Evolutionary conservation across 371 early-diverging fungal genomes (phyloP).

Genomic region (Apophysomyces variabilis): DNA sequence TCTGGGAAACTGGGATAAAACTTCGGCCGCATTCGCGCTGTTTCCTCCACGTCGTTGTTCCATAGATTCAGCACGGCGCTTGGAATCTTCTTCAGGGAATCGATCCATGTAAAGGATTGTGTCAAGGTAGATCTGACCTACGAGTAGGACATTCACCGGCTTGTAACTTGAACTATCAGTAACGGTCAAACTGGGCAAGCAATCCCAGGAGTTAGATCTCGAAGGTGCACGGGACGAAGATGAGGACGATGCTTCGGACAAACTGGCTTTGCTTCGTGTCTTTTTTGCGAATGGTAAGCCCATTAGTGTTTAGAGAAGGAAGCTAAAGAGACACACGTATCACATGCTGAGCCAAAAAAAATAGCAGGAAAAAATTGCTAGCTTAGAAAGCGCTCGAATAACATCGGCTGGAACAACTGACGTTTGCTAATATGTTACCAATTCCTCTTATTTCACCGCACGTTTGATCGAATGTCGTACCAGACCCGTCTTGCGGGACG

Average conservation of each 20-base stretch:
- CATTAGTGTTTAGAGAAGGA: not conserved
- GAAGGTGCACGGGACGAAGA: not conserved
- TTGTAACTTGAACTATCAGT: not conserved
- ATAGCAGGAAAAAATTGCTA: not conserved
- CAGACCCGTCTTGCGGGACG: constrained; percentile 1
- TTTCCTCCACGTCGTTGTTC: constrained; percentile 74
- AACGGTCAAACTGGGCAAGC: not conserved
- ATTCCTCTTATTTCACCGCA: not conserved
- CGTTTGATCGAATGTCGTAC: constrained; percentile 4
- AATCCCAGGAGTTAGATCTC: constrained; percentile 1
- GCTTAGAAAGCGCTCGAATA: not conserved
- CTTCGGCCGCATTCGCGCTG: constrained; percentile 62
- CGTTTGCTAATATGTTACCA: not conserved
- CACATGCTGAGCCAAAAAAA: constrained; percentile 6
- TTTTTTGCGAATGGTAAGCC: constrained; percentile 1
- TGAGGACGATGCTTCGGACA: not conserved
- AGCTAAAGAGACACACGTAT: not conserved
- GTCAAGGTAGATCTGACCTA: constrained; percentile 59
- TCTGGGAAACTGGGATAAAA: constrained; percentile 54
- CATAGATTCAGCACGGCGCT: constrained; percentile 54
- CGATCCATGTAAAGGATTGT: constrained; percentile 52
- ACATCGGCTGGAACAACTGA: not conserved
- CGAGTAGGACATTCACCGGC: constrained; percentile 30
- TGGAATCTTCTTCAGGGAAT: constrained; percentile 67
- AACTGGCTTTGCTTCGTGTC: not conserved